These are phyloP conservation scores for Fusarium gaditjirri DNA, from an alignment of 2,329 filamentous ascomycete species.

Conservation along the genomic window DNA sequence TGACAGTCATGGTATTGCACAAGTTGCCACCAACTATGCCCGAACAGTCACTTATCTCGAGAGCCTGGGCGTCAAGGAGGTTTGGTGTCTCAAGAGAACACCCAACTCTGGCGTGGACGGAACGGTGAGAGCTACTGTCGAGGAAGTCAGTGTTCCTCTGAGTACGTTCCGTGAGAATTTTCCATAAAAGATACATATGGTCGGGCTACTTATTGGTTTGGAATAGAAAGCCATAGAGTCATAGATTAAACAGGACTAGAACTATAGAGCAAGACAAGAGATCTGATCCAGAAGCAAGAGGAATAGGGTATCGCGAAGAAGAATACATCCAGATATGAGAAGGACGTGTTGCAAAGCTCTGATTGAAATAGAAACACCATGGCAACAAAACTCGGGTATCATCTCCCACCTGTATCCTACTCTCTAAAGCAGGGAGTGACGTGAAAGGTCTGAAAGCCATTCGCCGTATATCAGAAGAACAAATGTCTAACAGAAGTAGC, in stretches of 20 bases:
- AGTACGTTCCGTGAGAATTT: slow-evolving; percentile 52
- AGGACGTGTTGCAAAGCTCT: slow-evolving; percentile 2
- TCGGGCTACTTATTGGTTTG: neutral
- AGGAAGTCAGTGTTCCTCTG: slow-evolving; percentile 57
- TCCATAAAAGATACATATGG: neutral
- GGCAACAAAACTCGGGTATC: slow-evolving; percentile 23
- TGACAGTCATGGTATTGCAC: slow-evolving; percentile 89
- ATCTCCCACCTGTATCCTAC: neutral
- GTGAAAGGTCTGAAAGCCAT: slow-evolving; percentile 9
- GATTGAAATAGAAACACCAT: slow-evolving; percentile 15
- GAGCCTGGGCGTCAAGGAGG: slow-evolving; percentile 69
- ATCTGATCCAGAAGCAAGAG: neutral
- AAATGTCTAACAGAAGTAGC: neutral
- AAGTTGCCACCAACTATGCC: slow-evolving; percentile 87
- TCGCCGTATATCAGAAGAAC: slow-evolving; percentile 3
- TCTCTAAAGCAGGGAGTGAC: slow-evolving; percentile 7
- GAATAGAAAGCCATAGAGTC: slow-evolving; percentile 21
- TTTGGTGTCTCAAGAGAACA: slow-evolving; percentile 66
- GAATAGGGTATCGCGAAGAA: slow-evolving; percentile 41
- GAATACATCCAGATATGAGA: slow-evolving; percentile 25
- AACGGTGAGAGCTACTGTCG: slow-evolving; percentile 50
- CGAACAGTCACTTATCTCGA: slow-evolving; percentile 77
- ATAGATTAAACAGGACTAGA: slow-evolving; percentile 35
- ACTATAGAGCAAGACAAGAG: slow-evolving; percentile 21
- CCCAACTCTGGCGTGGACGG: slow-evolving; percentile 45